Evolutionary conservation across 495 filamentous ascomycete species (phyloP).

Genomic region (Patellaria atrata): DNA sequence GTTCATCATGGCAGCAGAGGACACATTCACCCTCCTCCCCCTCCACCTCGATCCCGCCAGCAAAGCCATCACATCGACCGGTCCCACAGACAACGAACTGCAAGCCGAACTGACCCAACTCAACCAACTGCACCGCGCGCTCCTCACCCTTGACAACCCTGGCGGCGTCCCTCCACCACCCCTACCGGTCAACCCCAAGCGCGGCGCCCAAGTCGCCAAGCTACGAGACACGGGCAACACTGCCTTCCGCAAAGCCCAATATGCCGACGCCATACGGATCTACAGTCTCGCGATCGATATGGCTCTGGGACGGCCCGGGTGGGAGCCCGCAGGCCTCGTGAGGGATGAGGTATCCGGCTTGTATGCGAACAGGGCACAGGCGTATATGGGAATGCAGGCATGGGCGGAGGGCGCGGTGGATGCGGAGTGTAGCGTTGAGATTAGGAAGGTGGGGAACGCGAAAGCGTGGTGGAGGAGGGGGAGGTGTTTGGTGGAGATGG

Average conservation of each 20-base stretch:
- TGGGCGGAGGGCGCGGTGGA: slow-evolving; percentile 78
- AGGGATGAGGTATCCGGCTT: slow-evolving; percentile 68
- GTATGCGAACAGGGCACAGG: slow-evolving; percentile 81
- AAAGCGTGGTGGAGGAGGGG: slow-evolving; percentile 90
- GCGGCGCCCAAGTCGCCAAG: slow-evolving; percentile 63
- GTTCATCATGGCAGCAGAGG: slow-evolving; percentile 29
- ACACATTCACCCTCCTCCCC: slow-evolving; percentile 73
- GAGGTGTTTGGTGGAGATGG: slow-evolving; percentile 81
- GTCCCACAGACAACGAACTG: slow-evolving; percentile 19
- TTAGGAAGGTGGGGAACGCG: slow-evolving; percentile 70
- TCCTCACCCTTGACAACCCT: slow-evolving; percentile 25
- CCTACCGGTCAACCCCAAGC: slow-evolving; percentile 21
- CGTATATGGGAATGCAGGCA: slow-evolving; percentile 58
- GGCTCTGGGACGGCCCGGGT: slow-evolving; percentile 64
- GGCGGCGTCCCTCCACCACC: slow-evolving; percentile 16
- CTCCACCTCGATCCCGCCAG: slow-evolving; percentile 61
- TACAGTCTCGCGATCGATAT: slow-evolving; percentile 79
- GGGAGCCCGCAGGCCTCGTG: slow-evolving; percentile 73
- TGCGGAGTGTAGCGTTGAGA: slow-evolving; percentile 78
- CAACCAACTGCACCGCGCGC: slow-evolving; percentile 25
- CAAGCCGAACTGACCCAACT: slow-evolving; percentile 22
- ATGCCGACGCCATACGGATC: slow-evolving; percentile 60
- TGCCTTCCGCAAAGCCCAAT: slow-evolving; percentile 59
- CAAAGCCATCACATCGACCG: slow-evolving; percentile 40
- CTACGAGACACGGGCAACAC: slow-evolving; percentile 78